A percentile compares a stretch with the other conserved stretches of the same genome.
Conservation (phyloP, 371 early-diverging fungal genomes). For the Mucor irregularis region DNA sequence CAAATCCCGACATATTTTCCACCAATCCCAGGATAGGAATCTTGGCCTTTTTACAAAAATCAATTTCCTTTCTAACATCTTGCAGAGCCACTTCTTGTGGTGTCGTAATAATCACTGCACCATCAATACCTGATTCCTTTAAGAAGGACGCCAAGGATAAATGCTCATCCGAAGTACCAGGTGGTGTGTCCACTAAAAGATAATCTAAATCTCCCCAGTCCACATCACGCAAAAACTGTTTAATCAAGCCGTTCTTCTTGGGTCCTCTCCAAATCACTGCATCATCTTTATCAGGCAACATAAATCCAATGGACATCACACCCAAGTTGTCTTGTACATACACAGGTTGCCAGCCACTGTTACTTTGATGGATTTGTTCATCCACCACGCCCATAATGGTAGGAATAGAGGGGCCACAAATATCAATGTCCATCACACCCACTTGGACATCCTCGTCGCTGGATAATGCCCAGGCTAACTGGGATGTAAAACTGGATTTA, state of each 20-base stretch:
- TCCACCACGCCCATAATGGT: slow-evolving; percentile 88
- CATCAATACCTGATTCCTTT: slow-evolving; percentile 79
- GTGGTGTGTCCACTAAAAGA: slow-evolving; percentile 98
- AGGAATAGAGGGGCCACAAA: slow-evolving; percentile 99
- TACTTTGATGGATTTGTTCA: slow-evolving; percentile 84
- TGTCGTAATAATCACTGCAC: slow-evolving; percentile 96
- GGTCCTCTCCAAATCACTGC: slow-evolving; percentile 99
- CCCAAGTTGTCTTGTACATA: slow-evolving; percentile 88
- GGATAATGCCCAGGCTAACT: slow-evolving; percentile 80
- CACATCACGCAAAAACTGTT: slow-evolving; percentile 96
- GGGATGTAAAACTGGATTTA: slow-evolving; percentile 85
- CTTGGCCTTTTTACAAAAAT: slow-evolving; percentile 92
- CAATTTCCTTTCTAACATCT: slow-evolving; percentile 96
- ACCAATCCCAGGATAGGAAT: slow-evolving; percentile 94
- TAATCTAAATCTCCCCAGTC: slow-evolving; percentile 94
- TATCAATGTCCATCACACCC: slow-evolving; percentile 98
- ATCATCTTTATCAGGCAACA: slow-evolving; percentile 87
- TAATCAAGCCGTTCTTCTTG: slow-evolving; percentile 94
- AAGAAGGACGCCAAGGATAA: slow-evolving; percentile 82
- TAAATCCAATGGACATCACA: slow-evolving; percentile 96
- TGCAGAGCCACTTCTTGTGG: slow-evolving; percentile 97
- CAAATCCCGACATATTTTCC: slow-evolving; percentile 99
- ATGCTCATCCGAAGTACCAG: slow-evolving; percentile 99
- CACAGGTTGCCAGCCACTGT: slow-evolving; percentile 89
- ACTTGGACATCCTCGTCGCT: slow-evolving; percentile 66